Base-by-base conservation (phyloP, 2,329 filamentous ascomycete genomes). In the Colletotrichum scovillei region DNA sequence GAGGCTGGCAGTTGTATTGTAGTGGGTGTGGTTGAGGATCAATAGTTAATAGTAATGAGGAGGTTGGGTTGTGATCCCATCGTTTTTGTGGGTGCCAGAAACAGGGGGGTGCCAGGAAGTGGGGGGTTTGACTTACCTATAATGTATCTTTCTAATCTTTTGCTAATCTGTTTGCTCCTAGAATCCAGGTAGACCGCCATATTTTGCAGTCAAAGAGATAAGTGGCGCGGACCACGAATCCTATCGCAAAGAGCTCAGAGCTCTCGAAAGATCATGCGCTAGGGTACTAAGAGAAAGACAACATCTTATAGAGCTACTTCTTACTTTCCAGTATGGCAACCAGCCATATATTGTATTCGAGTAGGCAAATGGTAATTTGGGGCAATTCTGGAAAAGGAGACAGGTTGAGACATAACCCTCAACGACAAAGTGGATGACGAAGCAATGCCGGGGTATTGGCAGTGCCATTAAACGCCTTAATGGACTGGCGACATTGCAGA, bases 341-440 rank as follows among this genome's bases (percentile, higher is more conserved):
- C 56, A 14, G 35, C 68, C 14, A 3, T 76, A 68, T 55, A 62
- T 76, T 8, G 26, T 76, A 5, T 76, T 76, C 14, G 69, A 73
- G 38, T 76, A 73, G 73, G 75, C 75, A 24, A 70, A 76, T 42
- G 73, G 73, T 5, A 76, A 75, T 30, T 57, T 76, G 4, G 19
- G 32, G 16, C 46, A 76, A 19, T 72, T 72, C 38, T 74, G 72
- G 72, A 26, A 62, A 8, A 19, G 24, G 12, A 32, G 49, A 5
- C 19, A 9, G 30, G 19, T 55, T 14, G 8, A 32, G 11, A 14
- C 11, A 26, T 14, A 24, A 4, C 57, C 56, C 19, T 8, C 9
- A 9, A 32, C 55, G 16, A 14, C 52, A 14, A 35, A 42, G 4
- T 72, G 69, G 69, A 63, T 69, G 52, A 28, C 42, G 7, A 22